phyloP scores from a whole-genome alignment of 768 basidiomycete genomes.

The Suillus hirtellus region DNA sequence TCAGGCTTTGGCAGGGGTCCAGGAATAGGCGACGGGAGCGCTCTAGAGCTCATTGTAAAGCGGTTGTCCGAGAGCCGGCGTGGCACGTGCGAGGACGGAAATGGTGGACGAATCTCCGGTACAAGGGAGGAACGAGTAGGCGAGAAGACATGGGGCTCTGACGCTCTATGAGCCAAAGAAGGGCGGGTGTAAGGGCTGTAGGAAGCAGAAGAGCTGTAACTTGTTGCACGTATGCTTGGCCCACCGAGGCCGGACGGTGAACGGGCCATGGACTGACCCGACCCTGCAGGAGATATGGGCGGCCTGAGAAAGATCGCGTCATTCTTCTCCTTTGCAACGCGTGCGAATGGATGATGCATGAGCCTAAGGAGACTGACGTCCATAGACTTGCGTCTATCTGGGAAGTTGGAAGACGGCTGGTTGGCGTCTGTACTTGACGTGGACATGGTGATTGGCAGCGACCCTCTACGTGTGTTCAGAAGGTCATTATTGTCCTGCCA shows the following conservation, averaged over 20 bases:
- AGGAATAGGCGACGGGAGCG: constrained; percentile 44
- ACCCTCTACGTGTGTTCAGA: constrained; percentile 49
- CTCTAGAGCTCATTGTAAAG: constrained; percentile 49
- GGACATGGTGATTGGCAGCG: constrained; percentile 46
- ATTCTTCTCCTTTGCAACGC: constrained; percentile 35
- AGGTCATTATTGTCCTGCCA: constrained; percentile 31
- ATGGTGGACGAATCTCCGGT: constrained; percentile 23
- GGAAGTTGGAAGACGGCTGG: constrained; percentile 36
- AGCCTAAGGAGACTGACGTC: constrained; percentile 51
- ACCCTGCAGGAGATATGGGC: constrained; percentile 32
- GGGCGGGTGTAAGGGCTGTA: constrained; percentile 45
- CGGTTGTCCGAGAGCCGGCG: constrained; percentile 45
- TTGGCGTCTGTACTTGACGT: constrained; percentile 29
- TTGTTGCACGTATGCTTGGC: constrained; percentile 44
- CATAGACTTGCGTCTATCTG: constrained; percentile 39
- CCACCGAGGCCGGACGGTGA: constrained; percentile 31
- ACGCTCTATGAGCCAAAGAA: constrained; percentile 29
- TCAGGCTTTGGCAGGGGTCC: constrained; percentile 63
- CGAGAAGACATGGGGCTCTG: constrained; percentile 34
- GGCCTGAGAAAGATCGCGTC: constrained; percentile 36
- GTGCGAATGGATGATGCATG: constrained; percentile 45
- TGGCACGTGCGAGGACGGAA: constrained; percentile 15
- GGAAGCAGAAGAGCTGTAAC: constrained; percentile 24
- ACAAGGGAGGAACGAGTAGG: constrained; percentile 37
- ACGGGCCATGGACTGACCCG: constrained; percentile 38